phyloP scores from a whole-genome alignment of 257 asterid genomes.

The Nicotiana knightiana region DNA sequence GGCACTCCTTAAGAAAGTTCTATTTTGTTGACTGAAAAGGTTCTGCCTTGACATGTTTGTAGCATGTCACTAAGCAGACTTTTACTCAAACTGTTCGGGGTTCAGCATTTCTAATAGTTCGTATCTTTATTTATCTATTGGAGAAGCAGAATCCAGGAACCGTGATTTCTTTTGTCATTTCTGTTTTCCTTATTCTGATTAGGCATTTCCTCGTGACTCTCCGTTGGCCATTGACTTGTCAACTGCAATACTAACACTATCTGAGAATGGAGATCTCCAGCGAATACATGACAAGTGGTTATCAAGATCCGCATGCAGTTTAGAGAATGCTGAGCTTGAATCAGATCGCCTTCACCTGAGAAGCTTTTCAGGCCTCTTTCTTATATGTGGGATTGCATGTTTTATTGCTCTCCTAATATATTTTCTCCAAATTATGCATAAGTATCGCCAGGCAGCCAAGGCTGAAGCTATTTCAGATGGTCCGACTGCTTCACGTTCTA shows the following conservation, averaged over 20 bases:
- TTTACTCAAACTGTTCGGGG: not conserved
- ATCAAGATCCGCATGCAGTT: conserved; percentile 29
- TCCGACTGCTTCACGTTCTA: conserved; percentile 34
- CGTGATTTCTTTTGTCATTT: not conserved
- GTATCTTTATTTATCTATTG: not conserved
- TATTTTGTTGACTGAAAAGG: not conserved
- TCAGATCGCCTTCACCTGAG: conserved; percentile 45
- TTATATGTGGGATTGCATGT: conserved; percentile 57
- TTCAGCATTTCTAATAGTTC: not conserved
- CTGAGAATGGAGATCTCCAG: conserved; percentile 94
- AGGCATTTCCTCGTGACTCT: conserved; percentile 68
- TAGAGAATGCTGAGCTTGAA: conserved; percentile 23
- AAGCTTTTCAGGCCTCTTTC: conserved; percentile 48
- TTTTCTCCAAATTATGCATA: conserved; percentile 40
- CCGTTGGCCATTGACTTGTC: conserved; percentile 54
- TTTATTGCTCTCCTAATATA: conserved; percentile 53
- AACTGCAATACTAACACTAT: conserved; percentile 56
- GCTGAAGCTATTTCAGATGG: conserved; percentile 20
- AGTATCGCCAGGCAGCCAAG: conserved; percentile 30
- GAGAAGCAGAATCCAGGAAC: not conserved
- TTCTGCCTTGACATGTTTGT: not conserved
- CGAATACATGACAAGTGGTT: conserved; percentile 95
- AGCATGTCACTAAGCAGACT: not conserved
- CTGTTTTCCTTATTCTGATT: conserved; percentile 4
- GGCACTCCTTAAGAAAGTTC: not conserved